Base-by-base conservation (phyloP, 2,329 filamentous ascomycete genomes). In the Phialophora expanda region DNA sequence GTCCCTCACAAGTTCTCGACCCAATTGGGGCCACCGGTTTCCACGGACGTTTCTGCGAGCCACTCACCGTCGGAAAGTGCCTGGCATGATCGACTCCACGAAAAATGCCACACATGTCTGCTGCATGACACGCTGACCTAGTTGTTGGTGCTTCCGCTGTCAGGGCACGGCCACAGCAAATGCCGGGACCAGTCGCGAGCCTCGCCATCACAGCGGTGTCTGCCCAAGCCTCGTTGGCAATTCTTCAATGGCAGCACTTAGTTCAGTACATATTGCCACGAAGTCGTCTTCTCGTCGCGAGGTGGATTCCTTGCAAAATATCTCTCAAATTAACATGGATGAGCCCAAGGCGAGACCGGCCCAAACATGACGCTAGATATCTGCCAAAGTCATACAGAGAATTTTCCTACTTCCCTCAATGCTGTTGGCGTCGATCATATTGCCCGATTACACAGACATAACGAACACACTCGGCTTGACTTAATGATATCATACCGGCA, bases 161-260 rank as follows among this genome's bases (percentile, higher is more conserved):
- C 50, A 67, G 61, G 56, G 57, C 56, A 55, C 51, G 55, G 59
- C 48, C 46, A 51, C 30, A 53, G 20, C 51, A 38, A 12, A 11
- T 44, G 20, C 28, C 54, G 58, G 58, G 50, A 56, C 63, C 66
- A 68, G 53, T 68, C 56, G 60, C 60, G 32, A 58, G 56, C 32
- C 24, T 68, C 48, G 66, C 66, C 66, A 63, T 65, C 62, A 26
- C 32, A 55, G 54, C 61, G 66, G 66, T 66, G 56, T 64, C 66
- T 66, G 64, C 66, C 66, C 66, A 69, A 69, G 66, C 64, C 66
- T 64, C 57, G 61, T 69, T 69, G 66, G 56, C 66, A 69, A 69
- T 64, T 24, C 8, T 56, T 69, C 61, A 69, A 64, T 69, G 61
- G 63, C 48, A 46, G 57, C 54, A 30, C 28, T 61, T 61, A 11